Evolutionary conservation across 495 filamentous ascomycete genomes (phyloP), one percentile per base, ranked within the genome.

Genomic region (Tuber umbilicatum): DNA sequence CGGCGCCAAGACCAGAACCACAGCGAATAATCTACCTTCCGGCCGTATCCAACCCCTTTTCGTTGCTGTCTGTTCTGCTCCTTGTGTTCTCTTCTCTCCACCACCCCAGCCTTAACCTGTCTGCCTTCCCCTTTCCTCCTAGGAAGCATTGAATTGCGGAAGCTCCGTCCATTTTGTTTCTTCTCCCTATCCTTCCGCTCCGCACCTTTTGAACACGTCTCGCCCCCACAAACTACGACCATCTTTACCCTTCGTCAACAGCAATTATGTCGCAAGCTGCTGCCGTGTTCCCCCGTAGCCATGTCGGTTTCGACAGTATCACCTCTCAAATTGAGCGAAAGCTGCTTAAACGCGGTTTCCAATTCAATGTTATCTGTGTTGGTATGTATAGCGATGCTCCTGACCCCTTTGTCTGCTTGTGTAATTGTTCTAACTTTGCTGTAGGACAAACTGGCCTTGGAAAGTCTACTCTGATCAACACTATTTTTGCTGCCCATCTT

Each of bases 341-440:
- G 90, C 92, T 99, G 80, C 86, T 99, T 85, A 99, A 99, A 89
- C 94, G 95, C 84, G 95, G 95, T 80, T 99, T 99, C 85, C 95
- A 99, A 85, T 99, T 99, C 89, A 99, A 99, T 85, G 91, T 99
- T 81, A 99, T 99, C 86, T 98, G 96, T 85, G 95, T 99, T 85
- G 95, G 95, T 99, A 87, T 83, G 94, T 90, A 55, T 64, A 5
- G 64, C 60, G 38, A 67, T 70, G 16, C 64, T 35, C 67, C 27
- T 3, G 21, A 42, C 31, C 35, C 31, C n/a, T 31, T 41, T 50
- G 35, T 55, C 42, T 19, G 35, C 64, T 38, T 38, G 74, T 81
- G 76, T 83, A 86, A 80, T 86, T 82, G 78, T 71, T 82, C 80
- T 83, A 74, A 79, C 79, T 41, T 50, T 37, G 50, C 70, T 76